Conservation (phyloP, 805 yeast species). For the Naumovozyma baii region DNA sequence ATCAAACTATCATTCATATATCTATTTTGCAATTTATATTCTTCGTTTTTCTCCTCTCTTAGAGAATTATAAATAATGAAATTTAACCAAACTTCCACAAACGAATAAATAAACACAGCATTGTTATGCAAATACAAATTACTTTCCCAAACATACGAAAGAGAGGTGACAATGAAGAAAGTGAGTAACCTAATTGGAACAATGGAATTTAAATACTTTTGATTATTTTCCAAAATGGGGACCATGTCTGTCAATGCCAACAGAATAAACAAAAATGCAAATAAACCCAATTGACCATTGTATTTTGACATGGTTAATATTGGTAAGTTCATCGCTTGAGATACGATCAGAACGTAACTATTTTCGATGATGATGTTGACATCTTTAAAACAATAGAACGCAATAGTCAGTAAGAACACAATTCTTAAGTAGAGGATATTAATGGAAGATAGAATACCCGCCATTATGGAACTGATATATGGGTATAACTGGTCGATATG, state of each 20-base stretch:
- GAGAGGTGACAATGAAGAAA: constrained; percentile 42
- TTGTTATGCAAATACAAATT: constrained; percentile 46
- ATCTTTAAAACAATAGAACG: constrained; percentile 41
- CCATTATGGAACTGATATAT: neutral
- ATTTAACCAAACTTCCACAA: constrained; percentile 62
- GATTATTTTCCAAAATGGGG: constrained; percentile 42
- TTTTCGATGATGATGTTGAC: constrained; percentile 37
- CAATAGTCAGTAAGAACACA: constrained; percentile 34
- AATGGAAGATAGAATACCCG: constrained; percentile 40
- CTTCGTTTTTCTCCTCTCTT: constrained; percentile 51
- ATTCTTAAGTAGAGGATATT: constrained; percentile 41
- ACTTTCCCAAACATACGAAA: constrained; percentile 38
- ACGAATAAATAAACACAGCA: constrained; percentile 48
- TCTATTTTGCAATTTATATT: constrained; percentile 29
- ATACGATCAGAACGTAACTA: constrained; percentile 42
- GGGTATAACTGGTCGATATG: too few species aligned
- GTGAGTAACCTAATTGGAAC: constrained; percentile 48
- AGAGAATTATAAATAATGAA: constrained; percentile 51
- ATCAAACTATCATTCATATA: constrained; percentile 3
- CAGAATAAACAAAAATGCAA: constrained; percentile 38
- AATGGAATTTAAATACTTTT: constrained; percentile 45
- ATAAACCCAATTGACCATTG: constrained; percentile 41
- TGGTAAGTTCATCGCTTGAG: constrained; percentile 50
- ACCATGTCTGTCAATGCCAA: constrained; percentile 45
- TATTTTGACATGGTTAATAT: constrained; percentile 21